Percentiles rank a stretch among this genome's conserved stretches.
Conservation (phyloP, 2,329 filamentous ascomycete species). For the Penicillium sp. region DNA sequence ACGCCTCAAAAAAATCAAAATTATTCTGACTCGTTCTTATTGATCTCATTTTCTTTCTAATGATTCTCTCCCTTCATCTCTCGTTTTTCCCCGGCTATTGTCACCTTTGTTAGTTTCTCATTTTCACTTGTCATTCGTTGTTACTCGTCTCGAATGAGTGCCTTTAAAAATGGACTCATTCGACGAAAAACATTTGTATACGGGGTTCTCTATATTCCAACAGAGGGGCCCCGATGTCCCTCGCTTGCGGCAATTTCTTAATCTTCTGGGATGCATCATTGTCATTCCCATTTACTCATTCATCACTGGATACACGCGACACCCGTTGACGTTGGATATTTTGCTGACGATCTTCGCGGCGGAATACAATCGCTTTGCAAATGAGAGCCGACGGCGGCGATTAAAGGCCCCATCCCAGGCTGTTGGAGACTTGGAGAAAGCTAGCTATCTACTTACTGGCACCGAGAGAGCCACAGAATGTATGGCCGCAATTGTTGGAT, state of each 20-base stretch:
- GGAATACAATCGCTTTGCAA: conserved; percentile 30
- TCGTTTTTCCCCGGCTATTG: background rate
- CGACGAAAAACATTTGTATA: conserved; percentile 8
- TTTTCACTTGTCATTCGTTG: background rate
- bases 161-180: conserved; percentile 8
- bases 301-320: conserved; percentile 24
- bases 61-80: background rate
- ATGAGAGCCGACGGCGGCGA: conserved; percentile 25
- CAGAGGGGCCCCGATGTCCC: conserved; percentile 24
- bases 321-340: conserved; percentile 30
- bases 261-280: conserved; percentile 29
- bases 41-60: background rate
- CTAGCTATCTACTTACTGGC: background rate
- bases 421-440: conserved; percentile 21
- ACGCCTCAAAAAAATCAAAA: background rate
- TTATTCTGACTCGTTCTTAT: background rate
- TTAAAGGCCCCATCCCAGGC: conserved; percentile 16
- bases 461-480: conserved; percentile 20
- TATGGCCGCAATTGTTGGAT: conserved; percentile 34
- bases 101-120: background rate
- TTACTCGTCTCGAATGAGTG: background rate
- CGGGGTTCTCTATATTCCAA: conserved; percentile 9
- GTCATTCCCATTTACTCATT: conserved; percentile 26
- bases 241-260: conserved; percentile 24
- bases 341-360: conserved; percentile 30